Base-by-base conservation (phyloP, 768 basidiomycete genomes). In the Multifurca ochricompacta region DNA sequence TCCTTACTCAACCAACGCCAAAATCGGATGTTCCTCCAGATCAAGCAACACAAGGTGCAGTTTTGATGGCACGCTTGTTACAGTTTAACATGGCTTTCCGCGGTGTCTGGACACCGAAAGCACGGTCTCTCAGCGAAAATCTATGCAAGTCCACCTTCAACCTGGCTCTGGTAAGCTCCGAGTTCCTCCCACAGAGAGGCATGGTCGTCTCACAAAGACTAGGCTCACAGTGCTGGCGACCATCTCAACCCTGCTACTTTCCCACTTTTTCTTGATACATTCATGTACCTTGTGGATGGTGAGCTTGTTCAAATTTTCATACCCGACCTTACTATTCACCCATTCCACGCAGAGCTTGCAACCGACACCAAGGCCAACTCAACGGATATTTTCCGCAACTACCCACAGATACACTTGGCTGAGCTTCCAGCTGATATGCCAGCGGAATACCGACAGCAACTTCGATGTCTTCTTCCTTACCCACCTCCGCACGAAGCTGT, bases 231-330 rank as follows among this genome's bases (percentile, higher is more conserved):
- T 11, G 68, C 75, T 5, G 79, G 81, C n/a, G 68, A 71, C 37
- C 69, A 74, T 48, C 67, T 80, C 8, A 79, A 85, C 62, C 66
- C 77, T 2, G 72, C 81, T 39, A 71, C 77, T 41, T 89, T 82
- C 68, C 76, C 83, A 0, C 65, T 89, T 39, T 68, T 90, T 30
- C 66, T 88, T 21, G 88, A 91, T 69, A 90, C 88, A 3, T 69
- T 87, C 1, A 80, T 81, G 61, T 86, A 82, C 63, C 68, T 87
- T 7, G 73, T 85, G 28, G 89, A 91, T 63, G 88, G 88, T 87
- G 61, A 53, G 76, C 58, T 48, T 34, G 23, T 14, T 30, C 27
- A 30, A 18, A 36, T 7, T 45, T 9, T 23, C 37, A 9, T 3
- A 14, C 21, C 9, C 13, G 31, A 34, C 18, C 2, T 28, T 36